Conservation (phyloP, 768 basidiomycete genomes). For the Boletus reticulatus region DNA sequence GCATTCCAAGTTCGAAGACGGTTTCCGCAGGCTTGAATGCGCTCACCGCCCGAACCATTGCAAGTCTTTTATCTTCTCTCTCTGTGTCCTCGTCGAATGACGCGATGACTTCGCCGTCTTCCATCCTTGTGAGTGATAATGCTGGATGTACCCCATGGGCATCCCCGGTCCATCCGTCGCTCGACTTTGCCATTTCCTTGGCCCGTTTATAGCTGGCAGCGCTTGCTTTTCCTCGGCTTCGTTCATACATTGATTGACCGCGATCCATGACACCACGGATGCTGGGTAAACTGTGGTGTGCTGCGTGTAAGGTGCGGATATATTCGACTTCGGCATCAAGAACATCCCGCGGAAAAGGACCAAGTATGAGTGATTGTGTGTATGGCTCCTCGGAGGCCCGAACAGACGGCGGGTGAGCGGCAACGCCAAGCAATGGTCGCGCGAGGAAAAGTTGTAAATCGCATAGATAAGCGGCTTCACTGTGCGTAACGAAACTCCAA, state of each 20-base stretch:
- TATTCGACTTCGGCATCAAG: constrained; percentile 87
- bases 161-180: constrained; percentile 66
- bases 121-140: constrained; percentile 36
- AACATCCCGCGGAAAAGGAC: constrained; percentile 74
- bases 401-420: constrained; percentile 27
- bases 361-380: constrained; percentile 73
- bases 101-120: constrained; percentile 18
- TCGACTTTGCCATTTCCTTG: constrained; percentile 75
- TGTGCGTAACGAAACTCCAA: constrained; percentile 87
- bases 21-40: constrained; percentile 87
- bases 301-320: constrained; percentile 60
- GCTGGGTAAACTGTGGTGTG: constrained; percentile 60
- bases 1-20: constrained; percentile 83
- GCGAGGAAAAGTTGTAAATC: constrained; percentile 93
- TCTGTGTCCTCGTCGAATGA: constrained; percentile 36
- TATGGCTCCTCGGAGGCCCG: constrained; percentile 59
- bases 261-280: constrained; percentile 82
- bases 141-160: constrained; percentile 71
- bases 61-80: constrained; percentile 48
- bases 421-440: constrained; percentile 60
- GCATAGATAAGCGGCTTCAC: constrained; percentile 85
- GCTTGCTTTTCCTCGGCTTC: constrained; percentile 88
- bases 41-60: constrained; percentile 70
- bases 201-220: constrained; percentile 83
- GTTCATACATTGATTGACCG: constrained; percentile 92